Evolutionary conservation across 106 monocot genomes (phyloP).

Genomic region (Phalaenopsis aphrodite): DNA sequence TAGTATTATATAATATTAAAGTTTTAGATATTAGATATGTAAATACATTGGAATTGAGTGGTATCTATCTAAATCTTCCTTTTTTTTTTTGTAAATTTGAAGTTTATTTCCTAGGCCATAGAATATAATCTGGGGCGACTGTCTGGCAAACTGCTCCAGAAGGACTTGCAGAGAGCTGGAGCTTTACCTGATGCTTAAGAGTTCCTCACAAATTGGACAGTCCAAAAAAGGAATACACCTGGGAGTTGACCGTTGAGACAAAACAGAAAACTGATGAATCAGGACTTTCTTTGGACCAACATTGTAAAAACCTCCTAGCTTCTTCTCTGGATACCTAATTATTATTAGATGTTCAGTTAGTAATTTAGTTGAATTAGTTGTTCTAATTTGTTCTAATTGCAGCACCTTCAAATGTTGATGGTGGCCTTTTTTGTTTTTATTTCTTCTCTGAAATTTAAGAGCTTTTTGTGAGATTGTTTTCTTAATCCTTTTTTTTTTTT

Average conservation of each 20-base stretch:
- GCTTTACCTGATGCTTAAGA: no score
- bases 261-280: background rate
- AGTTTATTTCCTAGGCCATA: background rate
- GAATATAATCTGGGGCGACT: background rate
- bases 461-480: no score
- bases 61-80: no score
- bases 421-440: background rate
- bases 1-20: no score
- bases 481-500: no score
- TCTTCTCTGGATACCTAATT: background rate
- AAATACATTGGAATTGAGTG: no score
- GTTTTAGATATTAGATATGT: no score
- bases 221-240: background rate
- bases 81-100: background rate
- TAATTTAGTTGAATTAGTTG: background rate
- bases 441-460: no score
- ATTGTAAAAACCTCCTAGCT: background rate
- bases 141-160: background rate
- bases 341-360: background rate
- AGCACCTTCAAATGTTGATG: background rate
- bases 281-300: background rate
- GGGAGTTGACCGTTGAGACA: background rate
- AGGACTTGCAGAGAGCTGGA: no score
- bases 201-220: background rate
- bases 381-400: background rate